Base-by-base conservation (phyloP, 768 basidiomycete genomes). In the Punctularia strigosozonata region DNA sequence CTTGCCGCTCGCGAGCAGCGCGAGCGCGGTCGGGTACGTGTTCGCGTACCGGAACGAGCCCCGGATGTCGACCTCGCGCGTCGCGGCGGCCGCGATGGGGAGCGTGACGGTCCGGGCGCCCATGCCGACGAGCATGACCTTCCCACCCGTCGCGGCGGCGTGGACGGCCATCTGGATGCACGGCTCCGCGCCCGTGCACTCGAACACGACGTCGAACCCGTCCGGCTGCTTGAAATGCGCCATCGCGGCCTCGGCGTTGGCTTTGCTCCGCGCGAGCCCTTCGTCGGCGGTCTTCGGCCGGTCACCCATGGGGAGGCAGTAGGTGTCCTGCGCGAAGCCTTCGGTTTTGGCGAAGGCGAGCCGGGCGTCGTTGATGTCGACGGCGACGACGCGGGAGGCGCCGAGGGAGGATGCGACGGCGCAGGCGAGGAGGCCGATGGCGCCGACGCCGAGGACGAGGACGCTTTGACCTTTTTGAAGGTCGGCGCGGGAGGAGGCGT, bases 81-180 rank as follows among this genome's bases (percentile, higher is more conserved):
- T 59, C 13, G 87, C 81, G 28, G 90, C 85, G 21, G 73, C 69
- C 31, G 82, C 80, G 41, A 91, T 69, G n/a, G 94, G 94, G 39
- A 95, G 67, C 46, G 71, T 66, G 41, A 81, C 74, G 50, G 80
- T 82, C 42, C 80, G 74, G 13, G 88, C 76, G 48, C 94, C 94
- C 94, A 98, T 98, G 17, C 94, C 94, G 46, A 98, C 77, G 50
- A 90, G 83, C 70, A 89, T 80, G 40, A 95, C 87, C 54, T 83
- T 88, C 36, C 88, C 87, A 37, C 91, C 92, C 14, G 84, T 67
- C 37, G 71, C 66, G 13, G 91, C 88, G 50, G 80, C 88, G 62
- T 85, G 76, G 45, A 92, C 71, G 37, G 85, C 80, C 76, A 87
- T 80, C 55, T 94, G 89, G 53, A 94, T 88, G 53, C 85, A 88